Evolutionary conservation across 306 rosid genomes (phyloP).

Genomic region (Hylodesmum podocarpum): DNA sequence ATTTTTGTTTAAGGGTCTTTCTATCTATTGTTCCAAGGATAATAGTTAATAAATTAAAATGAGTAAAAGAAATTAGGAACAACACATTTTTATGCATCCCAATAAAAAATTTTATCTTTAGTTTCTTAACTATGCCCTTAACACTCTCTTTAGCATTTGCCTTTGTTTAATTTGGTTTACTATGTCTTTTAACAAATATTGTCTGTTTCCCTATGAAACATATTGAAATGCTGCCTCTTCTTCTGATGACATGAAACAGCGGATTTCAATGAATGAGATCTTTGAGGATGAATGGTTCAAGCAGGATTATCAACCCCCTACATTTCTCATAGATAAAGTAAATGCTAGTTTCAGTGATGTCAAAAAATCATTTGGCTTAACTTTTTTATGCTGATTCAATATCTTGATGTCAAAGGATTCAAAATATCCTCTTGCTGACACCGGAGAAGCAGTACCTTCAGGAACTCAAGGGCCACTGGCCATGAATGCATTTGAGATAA

Average conservation of each 20-base stretch:
- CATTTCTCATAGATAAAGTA: slow-evolving; percentile 49
- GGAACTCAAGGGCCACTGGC: neutral
- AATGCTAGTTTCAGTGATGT: slow-evolving; percentile 41
- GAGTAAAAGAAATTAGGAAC: too few relatives aligned
- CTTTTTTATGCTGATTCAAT: neutral
- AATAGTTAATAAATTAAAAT: too few relatives aligned
- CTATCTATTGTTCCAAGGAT: too few relatives aligned
- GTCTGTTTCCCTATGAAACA: neutral
- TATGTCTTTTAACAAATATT: neutral
- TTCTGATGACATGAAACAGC: slow-evolving; percentile 45
- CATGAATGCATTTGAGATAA: slow-evolving; percentile 84
- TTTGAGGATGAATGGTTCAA: slow-evolving; percentile 81
- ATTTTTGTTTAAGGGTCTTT: too few relatives aligned
- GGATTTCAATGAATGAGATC: slow-evolving; percentile 66
- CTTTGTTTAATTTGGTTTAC: neutral
- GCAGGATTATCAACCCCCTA: slow-evolving; percentile 66
- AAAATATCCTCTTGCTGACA: slow-evolving; percentile 33
- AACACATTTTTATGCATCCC: too few relatives aligned
- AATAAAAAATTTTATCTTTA: too few relatives aligned
- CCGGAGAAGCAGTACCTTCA: neutral
- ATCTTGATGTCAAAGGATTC: too few relatives aligned
- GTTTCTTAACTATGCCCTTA: too few relatives aligned
- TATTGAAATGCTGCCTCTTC: neutral
- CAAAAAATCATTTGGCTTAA: slow-evolving; percentile 18
- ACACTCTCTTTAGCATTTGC: too few relatives aligned